These are phyloP conservation scores for Neofusicoccum sp. DNA, from an alignment of 2,329 filamentous ascomycete genomes.

Conservation along the genomic window DNA sequence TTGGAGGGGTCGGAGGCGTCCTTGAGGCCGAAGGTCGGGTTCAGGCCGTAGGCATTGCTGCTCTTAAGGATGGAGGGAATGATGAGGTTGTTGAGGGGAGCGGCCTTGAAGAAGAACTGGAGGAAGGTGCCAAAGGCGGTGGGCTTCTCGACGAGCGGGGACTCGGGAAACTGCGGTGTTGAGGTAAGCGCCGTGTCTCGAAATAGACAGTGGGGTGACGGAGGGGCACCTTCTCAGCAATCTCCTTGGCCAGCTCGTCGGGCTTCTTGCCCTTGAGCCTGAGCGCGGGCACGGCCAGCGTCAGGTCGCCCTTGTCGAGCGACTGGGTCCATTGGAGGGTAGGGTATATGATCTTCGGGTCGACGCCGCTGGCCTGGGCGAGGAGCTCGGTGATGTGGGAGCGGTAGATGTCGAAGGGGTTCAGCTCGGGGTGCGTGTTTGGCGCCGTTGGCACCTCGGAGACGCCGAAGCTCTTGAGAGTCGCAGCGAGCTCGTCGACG, in stretches of 20 bases:
- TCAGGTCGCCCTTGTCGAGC: conserved; percentile 80
- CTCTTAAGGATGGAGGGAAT: conserved; percentile 70
- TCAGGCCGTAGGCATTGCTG: conserved; percentile 64
- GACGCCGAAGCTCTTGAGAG: conserved; percentile 41
- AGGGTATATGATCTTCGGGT: conserved; percentile 70
- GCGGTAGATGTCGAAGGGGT: conserved; percentile 79
- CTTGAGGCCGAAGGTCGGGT: conserved; percentile 60
- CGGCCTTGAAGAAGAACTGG: conserved; percentile 78
- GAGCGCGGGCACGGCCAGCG: conserved; percentile 77
- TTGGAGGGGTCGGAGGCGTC: conserved; percentile 63
- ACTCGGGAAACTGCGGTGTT: conserved; percentile 66
- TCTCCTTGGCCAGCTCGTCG: conserved; percentile 57
- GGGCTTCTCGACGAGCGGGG: conserved; percentile 72
- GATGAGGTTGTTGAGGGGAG: conserved; percentile 65
- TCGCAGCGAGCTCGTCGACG: conserved; percentile 42
- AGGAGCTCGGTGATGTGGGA: conserved; percentile 73
- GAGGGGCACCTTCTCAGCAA: conserved; percentile 49
- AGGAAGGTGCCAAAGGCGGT: conserved; percentile 69
- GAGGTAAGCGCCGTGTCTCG: neutral
- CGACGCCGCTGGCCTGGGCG: conserved; percentile 69
- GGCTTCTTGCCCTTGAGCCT: conserved; percentile 69
- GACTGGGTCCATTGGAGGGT: conserved; percentile 77
- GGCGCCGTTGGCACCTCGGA: conserved; percentile 42
- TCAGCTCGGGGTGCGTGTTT: conserved; percentile 62
- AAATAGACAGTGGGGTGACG: neutral